Evolutionary conservation across 2,329 filamentous ascomycete genomes (phyloP), one percentile per base, ranked within the genome.

Genomic region (Paraphaeosphaeria sporulosa): DNA sequence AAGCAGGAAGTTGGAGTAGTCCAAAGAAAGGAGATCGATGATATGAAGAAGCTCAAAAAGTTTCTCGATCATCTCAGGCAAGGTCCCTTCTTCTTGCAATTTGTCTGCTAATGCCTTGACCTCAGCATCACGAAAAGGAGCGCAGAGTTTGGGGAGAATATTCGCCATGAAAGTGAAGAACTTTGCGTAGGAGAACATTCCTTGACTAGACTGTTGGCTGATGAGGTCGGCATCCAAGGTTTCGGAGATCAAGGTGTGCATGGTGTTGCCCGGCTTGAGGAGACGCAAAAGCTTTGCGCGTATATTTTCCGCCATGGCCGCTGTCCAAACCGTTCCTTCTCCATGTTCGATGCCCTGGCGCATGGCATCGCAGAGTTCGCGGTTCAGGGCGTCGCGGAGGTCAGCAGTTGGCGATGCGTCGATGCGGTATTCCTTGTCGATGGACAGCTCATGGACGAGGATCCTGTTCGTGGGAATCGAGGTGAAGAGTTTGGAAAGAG

Each of bases 1-100:
- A 52, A 95, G 81, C 68, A 94, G 83, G 71, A 92, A 94, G 73
- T 95, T 95, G 61, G 91, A 89, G 71, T 94, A 93, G 70, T 95
- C 92, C 60, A 92, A 87, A 25, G 91, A 86, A 80, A 94, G 89
- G 38, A 90, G 81, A 69, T 95, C 90, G 58, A 94, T 90, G 66
- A 92, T 90, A 32, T 88, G 86, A 56, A 93, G 86, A 1, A 95
- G 82, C 15, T 89, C 89, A 78, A 93, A 89, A 0, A 94, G 84
- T 63, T 92, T 89, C 71, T 91, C 89, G 17, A 93, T 90, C 70
- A 93, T 86, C 71, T 89, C 85, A 4, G 88, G 86, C 8, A 82
- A 70, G n/a, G 79, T 71, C 9, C 80, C 79, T 46, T 77, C 74
- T n/a, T 78, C 68, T 59, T 75, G 63, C 23, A 87, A 85, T 61